Base-by-base conservation (phyloP, 768 basidiomycete species). In the Xerocomus brunneocitrinus region DNA sequence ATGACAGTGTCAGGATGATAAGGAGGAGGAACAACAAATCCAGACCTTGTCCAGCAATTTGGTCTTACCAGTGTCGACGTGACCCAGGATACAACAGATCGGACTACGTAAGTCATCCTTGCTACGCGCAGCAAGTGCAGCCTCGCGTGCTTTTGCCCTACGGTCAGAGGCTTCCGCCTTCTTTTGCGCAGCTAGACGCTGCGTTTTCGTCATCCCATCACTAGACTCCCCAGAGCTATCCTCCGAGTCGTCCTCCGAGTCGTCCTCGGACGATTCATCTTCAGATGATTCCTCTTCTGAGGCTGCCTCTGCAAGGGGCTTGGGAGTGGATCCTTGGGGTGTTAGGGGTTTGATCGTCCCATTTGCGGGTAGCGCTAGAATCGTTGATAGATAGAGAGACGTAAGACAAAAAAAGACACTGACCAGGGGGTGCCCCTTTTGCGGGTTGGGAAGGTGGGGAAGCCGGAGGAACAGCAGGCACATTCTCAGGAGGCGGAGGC, bases 11-110 rank as follows among this genome's bases (percentile, higher is more conserved):
- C 52, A 55, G 57, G 55, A 47, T 32, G 14, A 19, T 35, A 9
- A 12, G 12, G 43, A 22, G 27, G 25, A 46, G 50, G 16, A 32
- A 43, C 24, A 22, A 39, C 12, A 32, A 35, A 57, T 9, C 62
- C 78, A 50, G 50, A 91, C 93, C 81, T 98, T 98, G 70, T 99
- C 97, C 62, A 99, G 72, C 36, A 99, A 76, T 72, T 97, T 98
- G 13, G 97, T 99, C 74, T 99, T 99, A 55, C 97, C 97, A 4
- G 95, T 98, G 77, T 99, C 97, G 80, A 99, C 97, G 69, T 99
- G 97, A 55, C 97, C 97, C 57, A 99, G 72, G 63, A 99, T 99
- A 81, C 95, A 98, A 67, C 95, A 98, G 67, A 99, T 99, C 13
- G 97, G 97, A 67, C 88, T 91, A 40, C 97, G 88, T 44, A 99